These are phyloP conservation scores for Parietichytrium sp. DNA, from an alignment of 108 stramenopile genomes.

Conservation along the genomic window DNA sequence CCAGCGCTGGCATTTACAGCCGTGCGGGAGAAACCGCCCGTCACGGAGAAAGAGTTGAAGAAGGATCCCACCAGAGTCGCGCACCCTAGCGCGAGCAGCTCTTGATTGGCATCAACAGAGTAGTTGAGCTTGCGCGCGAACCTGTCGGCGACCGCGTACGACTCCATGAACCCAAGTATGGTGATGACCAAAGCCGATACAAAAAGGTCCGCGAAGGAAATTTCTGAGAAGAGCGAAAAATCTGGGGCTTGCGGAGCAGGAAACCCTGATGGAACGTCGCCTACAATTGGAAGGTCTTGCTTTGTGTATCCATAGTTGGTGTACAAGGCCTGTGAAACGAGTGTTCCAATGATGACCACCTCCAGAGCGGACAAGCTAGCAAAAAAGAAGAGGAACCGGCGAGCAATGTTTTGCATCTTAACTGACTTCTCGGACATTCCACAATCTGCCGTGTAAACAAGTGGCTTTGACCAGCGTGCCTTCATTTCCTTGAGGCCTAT, in stretches of 20 bases:
- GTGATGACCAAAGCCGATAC: slow-evolving; percentile 45
- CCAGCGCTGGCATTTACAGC: slow-evolving; percentile 73
- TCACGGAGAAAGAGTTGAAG: slow-evolving; percentile 54
- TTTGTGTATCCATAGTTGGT: neutral
- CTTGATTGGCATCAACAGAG: slow-evolving; percentile 68
- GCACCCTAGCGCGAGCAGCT: slow-evolving; percentile 73
- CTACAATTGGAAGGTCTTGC: slow-evolving; percentile 67
- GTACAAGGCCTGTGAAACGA: slow-evolving; percentile 43
- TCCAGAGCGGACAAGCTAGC: slow-evolving; percentile 56
- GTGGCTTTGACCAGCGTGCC: neutral
- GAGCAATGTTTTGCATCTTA: neutral
- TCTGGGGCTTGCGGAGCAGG: slow-evolving; percentile 44
- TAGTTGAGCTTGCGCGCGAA: slow-evolving; percentile 66
- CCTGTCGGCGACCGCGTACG: slow-evolving; percentile 74
- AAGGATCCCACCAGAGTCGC: slow-evolving; percentile 70
- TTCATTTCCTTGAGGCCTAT: slow-evolving; percentile 50
- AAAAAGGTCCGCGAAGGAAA: slow-evolving; percentile 47
- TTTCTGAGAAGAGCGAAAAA: neutral
- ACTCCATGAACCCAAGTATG: slow-evolving; percentile 75
- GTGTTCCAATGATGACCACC: slow-evolving; percentile 53
- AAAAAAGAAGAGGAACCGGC: slow-evolving; percentile 21
- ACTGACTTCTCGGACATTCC: neutral
- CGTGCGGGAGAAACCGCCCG: slow-evolving; percentile 71
- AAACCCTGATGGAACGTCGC: slow-evolving; percentile 66
- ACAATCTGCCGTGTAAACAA: neutral